Conservation (phyloP, 257 asterid species). For the Petunia secreta region DNA sequence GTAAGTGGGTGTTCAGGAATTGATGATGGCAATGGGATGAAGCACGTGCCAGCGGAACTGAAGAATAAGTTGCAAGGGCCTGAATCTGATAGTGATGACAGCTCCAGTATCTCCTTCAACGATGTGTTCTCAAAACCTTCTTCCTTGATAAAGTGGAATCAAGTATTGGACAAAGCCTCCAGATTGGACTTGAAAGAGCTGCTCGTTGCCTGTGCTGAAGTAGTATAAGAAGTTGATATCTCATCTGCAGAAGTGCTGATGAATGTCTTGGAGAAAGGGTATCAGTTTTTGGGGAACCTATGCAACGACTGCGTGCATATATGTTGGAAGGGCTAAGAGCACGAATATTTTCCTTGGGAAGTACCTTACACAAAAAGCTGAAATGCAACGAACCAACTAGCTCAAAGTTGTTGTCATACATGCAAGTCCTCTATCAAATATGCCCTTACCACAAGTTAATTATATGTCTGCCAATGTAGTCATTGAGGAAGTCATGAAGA, state of each 20-base stretch:
- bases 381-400: constrained; percentile 88
- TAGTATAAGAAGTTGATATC: constrained; percentile 63
- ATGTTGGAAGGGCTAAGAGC: constrained; percentile 96
- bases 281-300: constrained; percentile 91
- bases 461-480: constrained; percentile 75
- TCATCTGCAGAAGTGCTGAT: constrained; percentile 69
- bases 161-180: constrained; percentile 70
- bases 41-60: constrained; percentile 63
- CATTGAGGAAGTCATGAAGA: constrained; percentile 77
- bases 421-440: constrained; percentile 75
- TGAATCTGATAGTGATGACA: constrained; percentile 71
- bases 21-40: constrained; percentile 68
- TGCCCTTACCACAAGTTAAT: constrained; percentile 86
- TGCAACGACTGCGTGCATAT: constrained; percentile 82
- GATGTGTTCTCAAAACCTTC: constrained; percentile 44
- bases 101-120: constrained; percentile 54
- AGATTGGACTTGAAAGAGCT: constrained; percentile 71
- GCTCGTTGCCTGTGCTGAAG: constrained; percentile 75
- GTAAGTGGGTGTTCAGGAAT: constrained; percentile 79
- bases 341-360: constrained; percentile 73
- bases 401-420: constrained; percentile 79
- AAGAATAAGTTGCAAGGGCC: constrained; percentile 70
- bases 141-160: constrained; percentile 53
- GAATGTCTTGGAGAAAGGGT: constrained; percentile 69
- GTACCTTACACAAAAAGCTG: constrained; percentile 80